These are phyloP conservation scores for Hanseniaspora clermontiae DNA, from an alignment of 805 yeast genomes.

Conservation along the genomic window DNA sequence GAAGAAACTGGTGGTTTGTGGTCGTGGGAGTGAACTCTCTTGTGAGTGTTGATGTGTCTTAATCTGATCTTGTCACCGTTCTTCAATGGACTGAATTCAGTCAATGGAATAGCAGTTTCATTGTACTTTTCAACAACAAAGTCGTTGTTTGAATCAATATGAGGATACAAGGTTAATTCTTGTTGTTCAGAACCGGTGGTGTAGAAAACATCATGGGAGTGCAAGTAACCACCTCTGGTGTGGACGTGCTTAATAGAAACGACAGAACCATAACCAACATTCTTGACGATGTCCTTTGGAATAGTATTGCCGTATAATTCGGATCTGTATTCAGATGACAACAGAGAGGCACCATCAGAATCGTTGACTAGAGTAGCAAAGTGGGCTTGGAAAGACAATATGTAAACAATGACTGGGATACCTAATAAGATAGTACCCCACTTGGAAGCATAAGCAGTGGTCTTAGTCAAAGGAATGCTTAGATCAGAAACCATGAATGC, in stretches of 20 bases:
- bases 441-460: slow-evolving; percentile 36
- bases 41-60: slow-evolving; percentile 41
- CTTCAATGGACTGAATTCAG: slow-evolving; percentile 48
- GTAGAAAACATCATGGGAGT: slow-evolving; percentile 60
- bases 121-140: slow-evolving; percentile 63
- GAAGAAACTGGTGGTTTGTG: slow-evolving; percentile 66
- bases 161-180: slow-evolving; percentile 70
- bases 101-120: slow-evolving; percentile 35
- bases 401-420: slow-evolving; percentile 45
- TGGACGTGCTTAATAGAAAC: slow-evolving; percentile 56
- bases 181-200: slow-evolving; percentile 77
- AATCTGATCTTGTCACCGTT: slow-evolving; percentile 64
- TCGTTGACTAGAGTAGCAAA: slow-evolving; percentile 44
- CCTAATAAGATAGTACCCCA: slow-evolving; percentile 46
- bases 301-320: slow-evolving; percentile 47
- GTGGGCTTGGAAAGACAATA: slow-evolving; percentile 50
- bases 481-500: slow-evolving; percentile 70
- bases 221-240: slow-evolving; percentile 70
- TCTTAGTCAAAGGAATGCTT: slow-evolving; percentile 33
- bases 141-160: slow-evolving; percentile 58
- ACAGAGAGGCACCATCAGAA: slow-evolving; percentile 61
- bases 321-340: slow-evolving; percentile 61
- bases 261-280: slow-evolving; percentile 61
- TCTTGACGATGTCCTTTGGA: slow-evolving; percentile 46
- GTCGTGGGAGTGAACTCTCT: slow-evolving; percentile 75